phyloP scores from a whole-genome alignment of 768 basidiomycete genomes.

The Botryobasidium botryosum region DNA sequence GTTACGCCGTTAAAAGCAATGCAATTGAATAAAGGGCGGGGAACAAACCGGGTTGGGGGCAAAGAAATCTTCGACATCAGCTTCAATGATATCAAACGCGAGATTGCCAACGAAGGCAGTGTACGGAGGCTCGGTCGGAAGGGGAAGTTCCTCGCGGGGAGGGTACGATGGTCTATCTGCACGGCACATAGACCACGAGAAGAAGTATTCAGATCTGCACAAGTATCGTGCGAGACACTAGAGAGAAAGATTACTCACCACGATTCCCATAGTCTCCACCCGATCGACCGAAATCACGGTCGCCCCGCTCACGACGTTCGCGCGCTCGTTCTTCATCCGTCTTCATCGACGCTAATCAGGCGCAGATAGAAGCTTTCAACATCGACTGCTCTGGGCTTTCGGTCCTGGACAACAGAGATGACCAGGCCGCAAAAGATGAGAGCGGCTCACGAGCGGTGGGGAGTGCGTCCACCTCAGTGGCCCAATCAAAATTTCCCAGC shows the following conservation, averaged over 20 bases:
- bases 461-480: conserved; percentile 90
- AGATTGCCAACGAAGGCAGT: conserved; percentile 96
- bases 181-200: background rate
- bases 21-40: background rate
- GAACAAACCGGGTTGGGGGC: conserved; percentile 42
- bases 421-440: conserved; percentile 13
- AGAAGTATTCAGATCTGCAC: background rate
- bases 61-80: conserved; percentile 72
- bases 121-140: conserved; percentile 88
- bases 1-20: background rate
- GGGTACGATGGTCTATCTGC: conserved; percentile 20
- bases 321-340: conserved; percentile 43
- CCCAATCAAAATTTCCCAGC: too few relatives aligned
- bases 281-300: conserved; percentile 34
- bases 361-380: background rate
- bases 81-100: conserved; percentile 78
- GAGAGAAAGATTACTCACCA: conserved; percentile 28
- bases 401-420: background rate
- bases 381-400: conserved; percentile 3
- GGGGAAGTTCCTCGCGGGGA: conserved; percentile 78
- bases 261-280: conserved; percentile 52
- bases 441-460: conserved; percentile 93
- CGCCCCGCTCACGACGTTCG: conserved; percentile 15
- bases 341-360: conserved; percentile 43
- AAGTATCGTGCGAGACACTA: conserved; percentile 1